Evolutionary conservation across 768 basidiomycete species (phyloP).

Genomic region (Fomitopsis serialis): DNA sequence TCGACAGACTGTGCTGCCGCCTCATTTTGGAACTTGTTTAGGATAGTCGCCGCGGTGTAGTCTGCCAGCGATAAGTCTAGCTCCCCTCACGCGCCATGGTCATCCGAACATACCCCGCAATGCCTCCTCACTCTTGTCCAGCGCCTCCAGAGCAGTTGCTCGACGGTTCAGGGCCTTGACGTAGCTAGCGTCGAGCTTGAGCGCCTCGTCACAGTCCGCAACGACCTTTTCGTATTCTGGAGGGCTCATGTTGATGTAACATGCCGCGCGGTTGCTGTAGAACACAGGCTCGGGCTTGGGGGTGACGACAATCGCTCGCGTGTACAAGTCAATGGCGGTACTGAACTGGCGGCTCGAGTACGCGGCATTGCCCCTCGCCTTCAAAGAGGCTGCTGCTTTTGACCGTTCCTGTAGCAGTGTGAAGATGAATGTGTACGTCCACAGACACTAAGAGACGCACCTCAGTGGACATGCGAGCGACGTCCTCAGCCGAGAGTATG

Average conservation of each 20-base stretch:
- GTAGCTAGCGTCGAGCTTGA: constrained; percentile 78
- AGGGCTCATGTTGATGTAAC: constrained; percentile 89
- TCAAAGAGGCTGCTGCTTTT: constrained; percentile 56
- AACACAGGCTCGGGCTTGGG: constrained; percentile 87
- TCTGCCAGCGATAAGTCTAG: constrained; percentile 39
- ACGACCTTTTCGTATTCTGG: constrained; percentile 81
- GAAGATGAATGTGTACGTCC: neutral
- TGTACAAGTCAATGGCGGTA: constrained; percentile 61
- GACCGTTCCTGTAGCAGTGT: constrained; percentile 49
- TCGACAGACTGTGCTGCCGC: constrained; percentile 77
- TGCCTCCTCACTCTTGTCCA: constrained; percentile 70
- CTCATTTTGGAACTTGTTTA: constrained; percentile 89
- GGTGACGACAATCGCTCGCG: constrained; percentile 67
- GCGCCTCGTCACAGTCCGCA: constrained; percentile 83
- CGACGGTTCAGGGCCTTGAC: constrained; percentile 90
- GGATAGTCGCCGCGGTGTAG: constrained; percentile 93
- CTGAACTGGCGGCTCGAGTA: constrained; percentile 60
- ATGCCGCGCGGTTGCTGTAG: constrained; percentile 96
- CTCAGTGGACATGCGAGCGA: constrained; percentile 53
- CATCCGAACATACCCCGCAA: constrained; percentile 57
- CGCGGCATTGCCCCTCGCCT: constrained; percentile 65
- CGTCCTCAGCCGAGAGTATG: constrained; percentile 47
- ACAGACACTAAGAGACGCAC: constrained; percentile 26
- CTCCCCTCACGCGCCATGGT: neutral
- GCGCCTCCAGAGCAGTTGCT: constrained; percentile 76